These are phyloP conservation scores for Mortierella polycephala DNA, from an alignment of 371 early-diverging fungal genomes.

Conservation along the genomic window DNA sequence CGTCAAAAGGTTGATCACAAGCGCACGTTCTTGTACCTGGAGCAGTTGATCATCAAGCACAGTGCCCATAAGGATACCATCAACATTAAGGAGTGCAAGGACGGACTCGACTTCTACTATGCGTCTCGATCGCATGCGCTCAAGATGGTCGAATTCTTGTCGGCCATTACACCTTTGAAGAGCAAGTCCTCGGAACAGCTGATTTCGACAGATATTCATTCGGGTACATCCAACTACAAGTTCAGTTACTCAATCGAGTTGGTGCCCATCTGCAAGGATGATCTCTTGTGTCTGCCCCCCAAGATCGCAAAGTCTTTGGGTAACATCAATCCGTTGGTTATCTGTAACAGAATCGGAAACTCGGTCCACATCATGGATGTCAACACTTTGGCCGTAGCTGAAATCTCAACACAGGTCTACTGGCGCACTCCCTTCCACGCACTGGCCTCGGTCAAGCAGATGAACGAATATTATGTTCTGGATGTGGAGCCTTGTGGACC, in stretches of 20 bases:
- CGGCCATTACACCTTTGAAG: conserved; percentile 86
- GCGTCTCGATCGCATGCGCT: conserved; percentile 91
- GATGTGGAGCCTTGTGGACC: conserved; percentile 90
- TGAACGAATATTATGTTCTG: conserved; percentile 93
- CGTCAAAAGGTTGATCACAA: conserved; percentile 99
- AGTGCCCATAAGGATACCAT: conserved; percentile 96
- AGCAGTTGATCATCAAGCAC: conserved; percentile 99
- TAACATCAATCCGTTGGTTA: conserved; percentile 83
- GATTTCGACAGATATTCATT: conserved; percentile 97
- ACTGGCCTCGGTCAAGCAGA: conserved; percentile 76
- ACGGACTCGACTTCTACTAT: conserved; percentile 99
- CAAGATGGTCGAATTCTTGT: conserved; percentile 97
- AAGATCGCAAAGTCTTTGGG: conserved; percentile 88
- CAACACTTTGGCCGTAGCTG: conserved; percentile 79
- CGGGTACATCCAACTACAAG: conserved; percentile 94
- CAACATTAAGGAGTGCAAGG: conserved; percentile 97
- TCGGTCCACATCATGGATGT: conserved; percentile 88
- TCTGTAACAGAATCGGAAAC: conserved; percentile 90
- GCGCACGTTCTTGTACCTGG: conserved; percentile 98
- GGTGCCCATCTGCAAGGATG: conserved; percentile 98
- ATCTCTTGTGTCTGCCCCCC: conserved; percentile 90
- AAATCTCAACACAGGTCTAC: conserved; percentile 79
- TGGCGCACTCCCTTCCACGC: conserved; percentile 88
- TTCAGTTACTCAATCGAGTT: conserved; percentile 97
- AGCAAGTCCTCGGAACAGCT: conserved; percentile 95